Evolutionary conservation across 2,329 filamentous ascomycete genomes (phyloP).

Genomic region (Grosmannia serpens): DNA sequence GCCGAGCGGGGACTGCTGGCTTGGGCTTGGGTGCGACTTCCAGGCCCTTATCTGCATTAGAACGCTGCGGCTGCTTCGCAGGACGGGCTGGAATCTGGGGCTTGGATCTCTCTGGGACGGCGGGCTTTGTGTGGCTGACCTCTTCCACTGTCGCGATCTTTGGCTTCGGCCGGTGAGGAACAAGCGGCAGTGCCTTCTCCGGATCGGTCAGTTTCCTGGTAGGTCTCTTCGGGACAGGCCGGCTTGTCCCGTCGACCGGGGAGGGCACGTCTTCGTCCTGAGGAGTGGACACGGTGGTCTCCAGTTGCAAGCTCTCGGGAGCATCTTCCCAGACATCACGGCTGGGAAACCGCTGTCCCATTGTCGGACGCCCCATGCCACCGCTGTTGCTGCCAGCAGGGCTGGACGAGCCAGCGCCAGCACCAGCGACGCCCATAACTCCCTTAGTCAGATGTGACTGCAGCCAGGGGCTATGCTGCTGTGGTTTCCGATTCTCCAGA

Average conservation of each 20-base stretch:
- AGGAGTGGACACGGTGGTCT: constrained; percentile 56
- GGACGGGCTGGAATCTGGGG: constrained; percentile 51
- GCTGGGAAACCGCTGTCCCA: constrained; percentile 70
- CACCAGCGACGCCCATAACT: not conserved
- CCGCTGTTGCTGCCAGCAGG: constrained; percentile 14
- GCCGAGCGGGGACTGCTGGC: constrained; percentile 68
- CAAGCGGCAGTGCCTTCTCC: constrained; percentile 26
- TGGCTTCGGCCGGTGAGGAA: constrained; percentile 45
- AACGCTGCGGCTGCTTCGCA: constrained; percentile 30
- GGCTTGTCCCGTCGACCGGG: constrained; percentile 37
- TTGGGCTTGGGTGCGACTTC: constrained; percentile 55
- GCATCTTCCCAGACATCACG: constrained; percentile 91
- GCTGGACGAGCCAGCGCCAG: not conserved
- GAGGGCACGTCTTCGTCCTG: constrained; percentile 37
- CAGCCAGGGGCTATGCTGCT: constrained; percentile 35
- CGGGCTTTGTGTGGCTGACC: constrained; percentile 22
- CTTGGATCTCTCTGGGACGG: constrained; percentile 43
- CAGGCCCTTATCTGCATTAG: constrained; percentile 26
- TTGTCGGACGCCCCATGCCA: constrained; percentile 32
- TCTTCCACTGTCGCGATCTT: constrained; percentile 15
- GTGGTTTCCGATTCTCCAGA: constrained; percentile 28
- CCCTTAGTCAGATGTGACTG: constrained; percentile 40
- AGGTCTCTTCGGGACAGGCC: constrained; percentile 48
- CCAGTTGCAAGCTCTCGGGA: constrained; percentile 69
- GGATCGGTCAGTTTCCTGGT: constrained; percentile 27